Base-by-base conservation (phyloP, 345 rosid genomes). In the Eucalyptus cladocalyx region DNA sequence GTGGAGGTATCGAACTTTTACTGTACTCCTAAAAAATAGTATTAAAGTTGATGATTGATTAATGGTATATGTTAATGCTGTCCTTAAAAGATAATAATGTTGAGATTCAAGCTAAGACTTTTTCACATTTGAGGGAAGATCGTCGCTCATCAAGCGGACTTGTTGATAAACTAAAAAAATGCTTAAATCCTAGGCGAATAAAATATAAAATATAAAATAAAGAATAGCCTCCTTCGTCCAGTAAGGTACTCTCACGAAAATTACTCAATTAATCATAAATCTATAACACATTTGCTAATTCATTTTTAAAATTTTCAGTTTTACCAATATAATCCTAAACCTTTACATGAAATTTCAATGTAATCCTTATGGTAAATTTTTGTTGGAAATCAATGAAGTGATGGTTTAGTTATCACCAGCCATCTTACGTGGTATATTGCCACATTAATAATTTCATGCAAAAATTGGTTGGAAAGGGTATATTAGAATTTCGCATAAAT, bases 171-270 rank as follows among this genome's bases (percentile, higher is more conserved):
- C 0, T 7, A 30, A 7, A n/a, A 62, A 62, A 62, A 28, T 62
- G 32, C 16, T 62, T 28, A 62, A 28, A 28, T 62, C 4, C 17
- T 30, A 62, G 14, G 69, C 30, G 69, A 28, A 62, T 62, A 62
- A 28, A 28, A 28, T 28, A 4, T 0, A 2, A 56, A 28, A 28
- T 12, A 62, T 13, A n/a, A n/a, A 62, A 65, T 18, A n/a, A 65
- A 65, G 40, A 4, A 15, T 16, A n/a, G 9, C 6, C 76, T 65
- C 76, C 21, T n/a, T 65, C 5, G 1, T 65, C 37, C 9, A 15
- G 0, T 15, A 15, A 18, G 0, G 40, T 65, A n/a, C 17, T 65
- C 10, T 0, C 2, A 0, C 0, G 1, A n/a, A n/a, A 65, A 65
- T 14, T n/a, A 65, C 0, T 5, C 7, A n/a, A n/a, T n/a, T 8